Evolutionary conservation across 148 eudicot genomes (phyloP).

Genomic region (Persicaria tinctoria): DNA sequence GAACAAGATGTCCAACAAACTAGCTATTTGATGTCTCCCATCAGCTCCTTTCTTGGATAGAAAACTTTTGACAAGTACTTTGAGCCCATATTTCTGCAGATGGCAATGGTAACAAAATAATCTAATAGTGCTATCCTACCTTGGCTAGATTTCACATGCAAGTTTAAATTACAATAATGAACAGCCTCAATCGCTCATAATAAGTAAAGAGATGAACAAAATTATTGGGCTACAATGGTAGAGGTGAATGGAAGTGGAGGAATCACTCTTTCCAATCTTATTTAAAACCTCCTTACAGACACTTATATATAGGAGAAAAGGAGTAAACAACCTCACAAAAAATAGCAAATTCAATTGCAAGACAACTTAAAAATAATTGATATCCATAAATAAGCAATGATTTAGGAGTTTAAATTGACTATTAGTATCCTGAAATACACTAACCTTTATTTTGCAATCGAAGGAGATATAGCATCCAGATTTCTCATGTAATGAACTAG

Average conservation of each 20-base stretch:
- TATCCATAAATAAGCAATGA: background rate
- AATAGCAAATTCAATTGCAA: background rate
- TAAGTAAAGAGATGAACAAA: background rate
- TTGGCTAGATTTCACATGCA: background rate
- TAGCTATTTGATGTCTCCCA: conserved; percentile 34
- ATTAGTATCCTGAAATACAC: conserved; percentile 8
- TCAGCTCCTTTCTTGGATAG: conserved; percentile 45
- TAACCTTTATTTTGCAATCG: conserved; percentile 49
- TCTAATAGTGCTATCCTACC: background rate
- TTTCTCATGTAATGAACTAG: conserved; percentile 26
- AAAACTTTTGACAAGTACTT: conserved; percentile 70
- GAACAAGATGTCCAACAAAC: conserved; percentile 50
- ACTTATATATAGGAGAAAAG: background rate
- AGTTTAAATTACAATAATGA: too few relatives aligned
- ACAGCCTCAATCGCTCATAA: background rate
- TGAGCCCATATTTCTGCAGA: conserved; percentile 71
- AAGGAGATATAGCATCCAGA: conserved; percentile 32
- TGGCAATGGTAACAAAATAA: background rate
- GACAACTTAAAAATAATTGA: background rate
- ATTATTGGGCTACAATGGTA: background rate
- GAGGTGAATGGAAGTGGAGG: background rate
- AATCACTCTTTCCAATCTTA: background rate
- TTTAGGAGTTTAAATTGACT: background rate
- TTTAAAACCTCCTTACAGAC: background rate
- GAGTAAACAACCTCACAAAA: too few relatives aligned